These are phyloP conservation scores for Paracamarosporium sp. DNA, from an alignment of 2,329 filamentous ascomycete species.

Conservation along the genomic window DNA sequence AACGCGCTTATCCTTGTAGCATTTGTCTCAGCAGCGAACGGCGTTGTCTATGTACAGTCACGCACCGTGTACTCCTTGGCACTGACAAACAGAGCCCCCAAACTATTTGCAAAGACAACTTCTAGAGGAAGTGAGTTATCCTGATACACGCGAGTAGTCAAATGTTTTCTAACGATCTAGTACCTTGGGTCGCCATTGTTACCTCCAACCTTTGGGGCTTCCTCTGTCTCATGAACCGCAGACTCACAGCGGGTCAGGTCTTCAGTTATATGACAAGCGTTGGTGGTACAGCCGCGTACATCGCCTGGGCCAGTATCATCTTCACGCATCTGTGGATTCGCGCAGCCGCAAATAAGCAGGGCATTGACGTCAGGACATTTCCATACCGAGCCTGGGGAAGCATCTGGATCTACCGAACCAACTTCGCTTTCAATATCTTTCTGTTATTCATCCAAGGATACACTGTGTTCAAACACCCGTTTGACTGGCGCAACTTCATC, in stretches of 20 bases:
- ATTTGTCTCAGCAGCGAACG: not conserved
- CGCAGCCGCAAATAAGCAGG: not conserved
- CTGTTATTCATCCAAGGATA: not conserved
- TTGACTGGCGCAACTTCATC: not conserved
- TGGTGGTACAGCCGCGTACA: not conserved
- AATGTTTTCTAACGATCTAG: not conserved
- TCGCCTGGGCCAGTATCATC: not conserved
- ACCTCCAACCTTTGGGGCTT: not conserved
- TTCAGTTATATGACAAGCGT: not conserved
- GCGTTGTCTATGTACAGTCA: not conserved
- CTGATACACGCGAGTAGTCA: not conserved
- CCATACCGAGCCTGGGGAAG: not conserved
- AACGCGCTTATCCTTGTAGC: not conserved
- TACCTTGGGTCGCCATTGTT: not conserved
- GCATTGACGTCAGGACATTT: not conserved
- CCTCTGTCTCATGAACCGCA: not conserved
- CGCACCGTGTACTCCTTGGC: not conserved
- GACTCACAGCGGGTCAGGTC: not conserved
- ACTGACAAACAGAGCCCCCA: not conserved
- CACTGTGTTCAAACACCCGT: not conserved
- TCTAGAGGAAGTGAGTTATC: not conserved
- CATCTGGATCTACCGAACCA: not conserved
- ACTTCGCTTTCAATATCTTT: not conserved
- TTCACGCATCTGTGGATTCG: not conserved
- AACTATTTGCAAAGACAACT: not conserved